Percentiles rank a stretch among this genome's conserved stretches.
These are phyloP conservation scores for Eucalyptus pauciflora DNA, from an alignment of 345 rosid species.

Conservation along the genomic window DNA sequence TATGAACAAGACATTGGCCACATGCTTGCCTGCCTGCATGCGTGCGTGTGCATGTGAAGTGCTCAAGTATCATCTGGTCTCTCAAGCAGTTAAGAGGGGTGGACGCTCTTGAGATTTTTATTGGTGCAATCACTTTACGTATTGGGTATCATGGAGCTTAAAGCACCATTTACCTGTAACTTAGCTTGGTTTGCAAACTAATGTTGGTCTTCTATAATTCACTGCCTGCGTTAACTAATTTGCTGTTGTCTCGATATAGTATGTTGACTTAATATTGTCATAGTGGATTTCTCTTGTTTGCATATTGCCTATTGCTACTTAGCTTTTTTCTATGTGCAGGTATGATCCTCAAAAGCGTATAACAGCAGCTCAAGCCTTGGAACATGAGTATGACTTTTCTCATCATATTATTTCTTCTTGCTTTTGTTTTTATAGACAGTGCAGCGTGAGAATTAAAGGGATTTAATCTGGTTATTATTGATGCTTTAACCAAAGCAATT, in stretches of 20 bases:
- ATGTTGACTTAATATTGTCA: neutral
- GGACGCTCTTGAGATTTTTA: neutral
- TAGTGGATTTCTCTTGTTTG: neutral
- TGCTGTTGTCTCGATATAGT: neutral
- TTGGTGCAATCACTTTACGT: neutral
- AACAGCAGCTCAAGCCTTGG: slow-evolving; percentile 95
- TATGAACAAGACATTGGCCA: neutral
- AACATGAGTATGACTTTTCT: slow-evolving; percentile 49
- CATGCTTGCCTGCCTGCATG: neutral
- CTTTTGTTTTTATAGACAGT: neutral
- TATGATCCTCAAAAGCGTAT: slow-evolving; percentile 88
- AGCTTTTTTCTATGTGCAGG: neutral
- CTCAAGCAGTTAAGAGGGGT: neutral
- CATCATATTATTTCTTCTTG: neutral
- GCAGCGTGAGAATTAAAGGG: neutral
- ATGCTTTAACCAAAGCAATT: neutral
- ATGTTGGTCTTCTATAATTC: neutral
- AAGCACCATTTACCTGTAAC: neutral
- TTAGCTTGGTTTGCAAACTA: neutral
- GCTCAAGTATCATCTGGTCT: neutral
- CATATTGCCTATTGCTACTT: neutral
- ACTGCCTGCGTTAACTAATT: neutral
- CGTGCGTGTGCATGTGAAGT: neutral
- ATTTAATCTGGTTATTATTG: neutral
- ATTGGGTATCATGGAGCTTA: neutral